These are phyloP conservation scores for Ceratocystis huliohia DNA, from an alignment of 2,329 filamentous ascomycete species.

Conservation along the genomic window DNA sequence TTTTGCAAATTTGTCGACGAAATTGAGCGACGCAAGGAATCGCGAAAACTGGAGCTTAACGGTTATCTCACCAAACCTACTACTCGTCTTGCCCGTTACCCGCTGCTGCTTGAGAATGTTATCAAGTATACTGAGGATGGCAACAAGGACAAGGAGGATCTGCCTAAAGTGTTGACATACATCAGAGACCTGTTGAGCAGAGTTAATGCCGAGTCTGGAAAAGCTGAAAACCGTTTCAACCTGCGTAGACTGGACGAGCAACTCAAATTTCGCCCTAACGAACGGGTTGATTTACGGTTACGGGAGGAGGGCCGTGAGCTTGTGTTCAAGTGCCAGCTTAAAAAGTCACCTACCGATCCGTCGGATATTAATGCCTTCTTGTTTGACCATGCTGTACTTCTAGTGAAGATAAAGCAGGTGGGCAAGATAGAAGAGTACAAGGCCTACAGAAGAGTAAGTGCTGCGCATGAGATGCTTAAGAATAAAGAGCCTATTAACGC, in stretches of 20 bases:
- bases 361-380: conserved; percentile 88
- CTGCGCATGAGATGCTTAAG: neutral
- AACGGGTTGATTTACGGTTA: conserved; percentile 84
- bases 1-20: conserved; percentile 93
- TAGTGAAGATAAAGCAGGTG: conserved; percentile 80
- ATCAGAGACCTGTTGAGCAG: conserved; percentile 78
- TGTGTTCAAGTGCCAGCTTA: conserved; percentile 86
- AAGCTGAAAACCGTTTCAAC: conserved; percentile 96
- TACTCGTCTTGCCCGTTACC: conserved; percentile 86
- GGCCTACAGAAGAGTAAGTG: conserved; percentile 63
- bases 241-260: conserved; percentile 82
- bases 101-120: conserved; percentile 79
- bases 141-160: conserved; percentile 69
- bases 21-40: conserved; percentile 90
- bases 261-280: conserved; percentile 77
- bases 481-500: neutral
- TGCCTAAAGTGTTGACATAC: conserved; percentile 74
- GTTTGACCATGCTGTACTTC: conserved; percentile 87
- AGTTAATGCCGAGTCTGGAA: conserved; percentile 91
- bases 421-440: conserved; percentile 92
- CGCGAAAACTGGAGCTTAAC: conserved; percentile 89
- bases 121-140: conserved; percentile 83
- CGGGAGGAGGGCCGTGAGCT: conserved; percentile 88
- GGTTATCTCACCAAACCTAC: conserved; percentile 97
- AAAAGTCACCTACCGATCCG: conserved; percentile 79